Percentiles rank a stretch among this genome's conserved stretches.
Conservation (phyloP, 345 rosid species). For the Camelina hispida region DNA sequence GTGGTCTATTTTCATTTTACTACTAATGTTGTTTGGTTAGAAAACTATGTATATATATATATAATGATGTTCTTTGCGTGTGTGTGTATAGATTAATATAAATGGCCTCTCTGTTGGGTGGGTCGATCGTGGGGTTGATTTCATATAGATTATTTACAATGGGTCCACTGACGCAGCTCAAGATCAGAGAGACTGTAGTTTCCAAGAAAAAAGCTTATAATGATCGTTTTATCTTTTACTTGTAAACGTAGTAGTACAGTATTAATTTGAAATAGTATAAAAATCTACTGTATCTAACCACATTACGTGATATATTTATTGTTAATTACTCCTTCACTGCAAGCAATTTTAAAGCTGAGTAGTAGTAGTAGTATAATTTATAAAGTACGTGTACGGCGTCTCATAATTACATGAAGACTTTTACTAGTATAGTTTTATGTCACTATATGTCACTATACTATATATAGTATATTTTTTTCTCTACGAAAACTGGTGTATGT, state of each 20-base stretch:
- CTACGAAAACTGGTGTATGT: neutral
- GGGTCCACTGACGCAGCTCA: constrained; percentile 39
- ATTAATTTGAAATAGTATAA: neutral
- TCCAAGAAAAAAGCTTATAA: constrained; percentile 31
- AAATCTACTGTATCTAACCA: constrained; percentile 5
- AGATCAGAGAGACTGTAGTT: constrained; percentile 35
- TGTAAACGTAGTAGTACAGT: no score
- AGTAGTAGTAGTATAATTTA: neutral
- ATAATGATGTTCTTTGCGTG: neutral
- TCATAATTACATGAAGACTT: constrained; percentile 7
- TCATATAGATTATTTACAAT: neutral
- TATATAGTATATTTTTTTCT: no score
- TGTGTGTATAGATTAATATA: constrained; percentile 34
- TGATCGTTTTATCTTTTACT: neutral
- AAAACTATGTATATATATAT: neutral
- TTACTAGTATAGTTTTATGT: neutral
- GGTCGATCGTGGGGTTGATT: constrained; percentile 41
- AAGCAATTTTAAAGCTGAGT: no score
- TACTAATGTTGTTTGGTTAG: constrained; percentile 17
- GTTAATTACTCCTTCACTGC: neutral
- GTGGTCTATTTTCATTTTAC: neutral
- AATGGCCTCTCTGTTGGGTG: constrained; percentile 29
- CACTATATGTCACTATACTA: neutral
- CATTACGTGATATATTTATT: constrained; percentile 18
- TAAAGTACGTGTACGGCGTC: neutral